Percentiles rank a stretch among this genome's conserved stretches.
Conservation (phyloP, 179 eudicot species). For the Beta macrorhiza region DNA sequence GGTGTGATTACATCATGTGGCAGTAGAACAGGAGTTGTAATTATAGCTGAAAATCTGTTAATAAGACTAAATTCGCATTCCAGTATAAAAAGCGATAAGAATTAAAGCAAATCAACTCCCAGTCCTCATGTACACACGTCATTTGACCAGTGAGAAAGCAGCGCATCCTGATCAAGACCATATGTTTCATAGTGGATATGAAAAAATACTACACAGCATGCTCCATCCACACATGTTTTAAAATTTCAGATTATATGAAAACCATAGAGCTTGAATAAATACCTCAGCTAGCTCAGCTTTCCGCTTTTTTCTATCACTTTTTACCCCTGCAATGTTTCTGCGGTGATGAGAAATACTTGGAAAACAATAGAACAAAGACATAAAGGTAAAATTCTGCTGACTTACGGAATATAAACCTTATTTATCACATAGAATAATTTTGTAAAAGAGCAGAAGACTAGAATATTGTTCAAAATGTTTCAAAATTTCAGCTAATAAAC, state of each 20-base stretch:
- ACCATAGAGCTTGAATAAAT: constrained; percentile 10
- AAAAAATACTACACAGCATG: neutral
- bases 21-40: neutral
- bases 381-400: neutral
- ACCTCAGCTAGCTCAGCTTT: constrained; percentile 33
- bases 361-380: neutral
- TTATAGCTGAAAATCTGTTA: neutral
- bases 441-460: neutral
- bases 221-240: neutral
- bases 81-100: neutral
- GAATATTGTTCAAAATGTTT: neutral
- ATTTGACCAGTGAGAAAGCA: neutral
- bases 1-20: neutral
- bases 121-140: neutral
- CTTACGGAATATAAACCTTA: neutral
- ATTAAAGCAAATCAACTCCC: neutral
- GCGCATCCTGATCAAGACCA: neutral
- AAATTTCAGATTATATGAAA: neutral
- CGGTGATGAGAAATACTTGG: neutral
- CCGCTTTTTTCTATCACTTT: constrained; percentile 21
- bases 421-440: neutral
- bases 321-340: constrained; percentile 27
- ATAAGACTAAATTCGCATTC: neutral
- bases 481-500: neutral
- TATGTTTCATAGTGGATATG: neutral